Evolutionary conservation across 2,329 filamentous ascomycete genomes (phyloP).

Genomic region (Pseudogymnoascus sp.): DNA sequence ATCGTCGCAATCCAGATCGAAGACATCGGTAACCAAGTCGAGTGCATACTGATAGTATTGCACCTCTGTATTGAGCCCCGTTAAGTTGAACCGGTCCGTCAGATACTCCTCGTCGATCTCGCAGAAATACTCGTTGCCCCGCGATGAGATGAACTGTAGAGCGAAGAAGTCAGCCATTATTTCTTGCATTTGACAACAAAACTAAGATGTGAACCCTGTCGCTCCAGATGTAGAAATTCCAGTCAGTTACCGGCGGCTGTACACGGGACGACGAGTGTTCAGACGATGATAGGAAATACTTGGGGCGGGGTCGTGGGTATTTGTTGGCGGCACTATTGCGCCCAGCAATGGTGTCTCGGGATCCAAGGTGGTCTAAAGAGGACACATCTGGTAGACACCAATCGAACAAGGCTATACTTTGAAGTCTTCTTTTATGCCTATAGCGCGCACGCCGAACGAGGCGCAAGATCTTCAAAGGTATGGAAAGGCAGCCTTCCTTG

Average conservation of each 20-base stretch:
- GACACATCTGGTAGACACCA: neutral
- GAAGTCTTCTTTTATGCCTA: neutral
- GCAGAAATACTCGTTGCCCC: conserved; percentile 98
- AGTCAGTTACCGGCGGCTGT: neutral
- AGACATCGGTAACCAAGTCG: conserved; percentile 94
- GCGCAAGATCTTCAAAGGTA: neutral
- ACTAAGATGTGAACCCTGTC: neutral
- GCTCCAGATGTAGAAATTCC: neutral
- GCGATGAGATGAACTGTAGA: conserved; percentile 77
- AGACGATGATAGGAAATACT: neutral
- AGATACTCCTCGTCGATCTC: conserved; percentile 99
- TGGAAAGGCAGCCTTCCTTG: neutral
- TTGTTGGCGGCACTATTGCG: no score
- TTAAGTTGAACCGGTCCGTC: conserved; percentile 95
- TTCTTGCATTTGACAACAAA: neutral
- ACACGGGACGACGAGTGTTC: neutral
- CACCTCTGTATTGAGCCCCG: conserved; percentile 91
- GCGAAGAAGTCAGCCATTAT: neutral
- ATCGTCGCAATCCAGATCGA: conserved; percentile 97
- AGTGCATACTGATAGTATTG: conserved; percentile 99
- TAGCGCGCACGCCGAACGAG: neutral
- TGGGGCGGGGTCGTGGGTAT: neutral
- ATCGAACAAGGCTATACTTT: neutral
- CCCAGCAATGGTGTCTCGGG: neutral
- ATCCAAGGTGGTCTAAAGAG: neutral